phyloP scores from a whole-genome alignment of 768 basidiomycete species.

The Termitomyces sp. region DNA sequence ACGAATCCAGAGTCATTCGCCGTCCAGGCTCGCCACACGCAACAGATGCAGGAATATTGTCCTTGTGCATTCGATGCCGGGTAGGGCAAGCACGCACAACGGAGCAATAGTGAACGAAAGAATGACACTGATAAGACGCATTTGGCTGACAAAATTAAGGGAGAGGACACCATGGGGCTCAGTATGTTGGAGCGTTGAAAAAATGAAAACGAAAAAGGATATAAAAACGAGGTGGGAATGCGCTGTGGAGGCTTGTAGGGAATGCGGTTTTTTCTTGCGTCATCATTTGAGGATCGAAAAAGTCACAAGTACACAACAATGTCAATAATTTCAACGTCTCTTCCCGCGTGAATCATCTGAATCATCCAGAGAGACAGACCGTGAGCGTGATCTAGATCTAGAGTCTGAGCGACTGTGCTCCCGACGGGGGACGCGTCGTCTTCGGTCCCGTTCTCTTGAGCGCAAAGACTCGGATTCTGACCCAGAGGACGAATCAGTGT shows the following conservation, averaged over 20 bases:
- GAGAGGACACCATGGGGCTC: background rate
- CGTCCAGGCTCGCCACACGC: background rate
- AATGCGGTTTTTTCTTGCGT: too few relatives aligned
- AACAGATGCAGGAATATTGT: too few relatives aligned
- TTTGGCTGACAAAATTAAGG: background rate
- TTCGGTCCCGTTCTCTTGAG: conserved; percentile 36
- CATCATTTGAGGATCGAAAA: too few relatives aligned
- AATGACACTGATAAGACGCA: background rate
- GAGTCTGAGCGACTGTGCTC: conserved; percentile 14
- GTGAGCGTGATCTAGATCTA: conserved; percentile 7
- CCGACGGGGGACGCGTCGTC: conserved; percentile 30
- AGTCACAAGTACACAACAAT: too few relatives aligned
- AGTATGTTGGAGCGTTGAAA: too few relatives aligned
- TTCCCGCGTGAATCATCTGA: conserved; percentile 16
- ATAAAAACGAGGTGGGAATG: too few relatives aligned
- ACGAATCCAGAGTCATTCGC: background rate
- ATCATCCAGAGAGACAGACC: conserved; percentile 7
- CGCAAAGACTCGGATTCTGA: conserved; percentile 30
- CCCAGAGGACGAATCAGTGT: conserved; percentile 9
- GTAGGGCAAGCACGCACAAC: background rate
- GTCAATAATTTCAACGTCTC: conserved; percentile 2
- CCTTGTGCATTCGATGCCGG: background rate
- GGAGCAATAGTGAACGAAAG: background rate
- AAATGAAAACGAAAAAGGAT: too few relatives aligned
- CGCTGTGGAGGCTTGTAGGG: too few relatives aligned